phyloP scores from a whole-genome alignment of 345 rosid genomes.

The Laguncularia racemosa region DNA sequence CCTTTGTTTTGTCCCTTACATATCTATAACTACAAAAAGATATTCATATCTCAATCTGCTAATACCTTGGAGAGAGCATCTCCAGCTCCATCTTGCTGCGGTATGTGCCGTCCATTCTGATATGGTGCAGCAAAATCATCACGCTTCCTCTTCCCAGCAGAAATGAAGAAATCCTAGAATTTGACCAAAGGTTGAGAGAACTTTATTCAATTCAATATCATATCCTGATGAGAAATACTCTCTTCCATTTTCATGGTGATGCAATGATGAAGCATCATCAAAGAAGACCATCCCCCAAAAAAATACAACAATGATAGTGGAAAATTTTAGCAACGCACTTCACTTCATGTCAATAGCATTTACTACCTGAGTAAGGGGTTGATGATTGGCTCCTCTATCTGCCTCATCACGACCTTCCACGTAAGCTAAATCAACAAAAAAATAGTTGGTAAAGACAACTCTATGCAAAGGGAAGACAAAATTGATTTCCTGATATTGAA shows the following conservation, averaged over 20 bases:
- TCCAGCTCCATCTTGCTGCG: constrained; percentile 95
- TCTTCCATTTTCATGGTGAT: too few relatives aligned
- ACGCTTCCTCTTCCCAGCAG: constrained; percentile 92
- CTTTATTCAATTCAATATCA: background rate
- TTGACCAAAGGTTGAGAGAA: constrained; percentile 22
- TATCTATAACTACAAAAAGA: too few relatives aligned
- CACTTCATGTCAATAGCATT: too few relatives aligned
- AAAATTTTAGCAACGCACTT: too few relatives aligned
- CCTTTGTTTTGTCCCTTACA: too few relatives aligned
- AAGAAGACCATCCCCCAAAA: too few relatives aligned
- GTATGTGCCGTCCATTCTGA: constrained; percentile 82
- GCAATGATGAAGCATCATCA: too few relatives aligned
- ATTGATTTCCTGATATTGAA: constrained; percentile 12
- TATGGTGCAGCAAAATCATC: constrained; percentile 62
- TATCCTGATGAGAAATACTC: too few relatives aligned
- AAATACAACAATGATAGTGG: too few relatives aligned
- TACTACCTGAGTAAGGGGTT: constrained; percentile 74
- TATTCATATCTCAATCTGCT: constrained; percentile 14
- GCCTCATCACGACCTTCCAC: constrained; percentile 89
- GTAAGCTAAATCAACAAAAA: constrained; percentile 48
- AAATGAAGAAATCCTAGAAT: constrained; percentile 76
- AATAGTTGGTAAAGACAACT: background rate
- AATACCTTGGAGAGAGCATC: constrained; percentile 41
- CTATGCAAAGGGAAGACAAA: constrained; percentile 3
- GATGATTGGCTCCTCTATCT: constrained; percentile 67